These are phyloP conservation scores for Zychaea mexicana DNA, from an alignment of 371 early-diverging fungal species.

Conservation along the genomic window DNA sequence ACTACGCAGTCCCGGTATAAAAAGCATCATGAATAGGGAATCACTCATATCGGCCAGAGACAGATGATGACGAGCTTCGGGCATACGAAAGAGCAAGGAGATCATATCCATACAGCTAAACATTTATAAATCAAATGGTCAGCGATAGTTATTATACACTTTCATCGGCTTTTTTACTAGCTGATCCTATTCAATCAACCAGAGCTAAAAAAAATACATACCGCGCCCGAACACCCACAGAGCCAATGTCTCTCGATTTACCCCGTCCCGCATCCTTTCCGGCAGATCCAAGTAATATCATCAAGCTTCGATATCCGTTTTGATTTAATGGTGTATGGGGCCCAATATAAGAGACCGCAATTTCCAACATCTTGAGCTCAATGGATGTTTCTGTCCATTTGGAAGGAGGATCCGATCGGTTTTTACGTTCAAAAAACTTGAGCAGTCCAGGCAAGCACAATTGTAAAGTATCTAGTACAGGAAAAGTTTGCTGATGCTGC, in stretches of 20 bases:
- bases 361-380: not conserved
- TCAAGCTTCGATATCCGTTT: not conserved
- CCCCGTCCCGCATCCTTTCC: not conserved
- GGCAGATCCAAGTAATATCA: not conserved
- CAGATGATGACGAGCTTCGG: too few species aligned
- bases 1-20: not conserved
- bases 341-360: not conserved
- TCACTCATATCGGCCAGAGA: too few species aligned
- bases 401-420: not conserved
- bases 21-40: not conserved
- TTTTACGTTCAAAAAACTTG: not conserved
- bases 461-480: too few species aligned
- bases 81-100: not conserved
- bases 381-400: not conserved
- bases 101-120: not conserved
- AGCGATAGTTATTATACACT: too few species aligned
- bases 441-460: not conserved
- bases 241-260: not conserved
- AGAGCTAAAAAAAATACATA: too few species aligned
- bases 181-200: too few species aligned
- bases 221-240: not conserved
- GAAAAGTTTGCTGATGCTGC: not conserved
- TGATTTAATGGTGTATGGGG: not conserved
- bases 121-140: not conserved
- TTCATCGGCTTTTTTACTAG: too few species aligned